Percentiles rank a stretch among this genome's conserved stretches.
Evolutionary conservation across 2,329 filamentous ascomycete species (phyloP).

Genomic region (Xylaria sp.): DNA sequence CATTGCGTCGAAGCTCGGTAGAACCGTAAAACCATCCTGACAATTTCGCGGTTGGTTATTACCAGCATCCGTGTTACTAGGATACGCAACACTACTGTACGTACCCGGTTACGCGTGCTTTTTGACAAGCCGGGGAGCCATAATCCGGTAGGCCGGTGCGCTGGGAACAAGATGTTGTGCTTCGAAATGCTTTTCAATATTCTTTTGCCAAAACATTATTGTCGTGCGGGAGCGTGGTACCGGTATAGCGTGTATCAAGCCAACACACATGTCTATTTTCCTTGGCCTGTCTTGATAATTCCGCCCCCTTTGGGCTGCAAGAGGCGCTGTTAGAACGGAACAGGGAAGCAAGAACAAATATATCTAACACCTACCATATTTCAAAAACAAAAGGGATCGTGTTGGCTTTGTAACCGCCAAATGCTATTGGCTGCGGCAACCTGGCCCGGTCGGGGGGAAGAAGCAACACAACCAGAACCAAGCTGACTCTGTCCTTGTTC

Average conservation of each 20-base stretch:
- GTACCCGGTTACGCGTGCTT: conserved; percentile 28
- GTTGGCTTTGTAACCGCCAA: conserved; percentile 33
- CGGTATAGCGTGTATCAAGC: conserved; percentile 9
- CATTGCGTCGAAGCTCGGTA: conserved; percentile 25
- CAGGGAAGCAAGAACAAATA: conserved; percentile 26
- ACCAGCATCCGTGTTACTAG: conserved; percentile 20
- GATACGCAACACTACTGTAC: conserved; percentile 17
- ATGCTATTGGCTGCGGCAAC: conserved; percentile 34
- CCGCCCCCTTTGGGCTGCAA: conserved; percentile 15
- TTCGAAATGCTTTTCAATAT: conserved; percentile 5
- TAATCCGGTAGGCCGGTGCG: conserved; percentile 26
- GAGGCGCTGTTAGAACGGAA: conserved; percentile 9
- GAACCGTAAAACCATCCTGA: conserved; percentile 29
- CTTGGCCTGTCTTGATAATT: conserved; percentile 13
- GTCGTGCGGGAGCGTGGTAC: conserved; percentile 1
- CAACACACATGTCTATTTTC: conserved; percentile 2
- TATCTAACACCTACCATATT: conserved; percentile 15
- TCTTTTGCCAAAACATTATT: conserved; percentile 6
- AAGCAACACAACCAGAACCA: conserved; percentile 40
- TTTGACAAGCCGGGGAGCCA: conserved; percentile 26
- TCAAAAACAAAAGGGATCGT: conserved; percentile 22
- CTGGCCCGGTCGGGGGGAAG: conserved; percentile 33
- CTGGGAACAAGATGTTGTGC: conserved; percentile 7
- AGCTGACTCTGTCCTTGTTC: conserved; percentile 46
- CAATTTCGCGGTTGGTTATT: conserved; percentile 32